Percentiles rank a stretch among this genome's conserved stretches.
These are phyloP conservation scores for Mucor mucedo DNA, from an alignment of 371 early-diverging fungal genomes.

Conservation along the genomic window DNA sequence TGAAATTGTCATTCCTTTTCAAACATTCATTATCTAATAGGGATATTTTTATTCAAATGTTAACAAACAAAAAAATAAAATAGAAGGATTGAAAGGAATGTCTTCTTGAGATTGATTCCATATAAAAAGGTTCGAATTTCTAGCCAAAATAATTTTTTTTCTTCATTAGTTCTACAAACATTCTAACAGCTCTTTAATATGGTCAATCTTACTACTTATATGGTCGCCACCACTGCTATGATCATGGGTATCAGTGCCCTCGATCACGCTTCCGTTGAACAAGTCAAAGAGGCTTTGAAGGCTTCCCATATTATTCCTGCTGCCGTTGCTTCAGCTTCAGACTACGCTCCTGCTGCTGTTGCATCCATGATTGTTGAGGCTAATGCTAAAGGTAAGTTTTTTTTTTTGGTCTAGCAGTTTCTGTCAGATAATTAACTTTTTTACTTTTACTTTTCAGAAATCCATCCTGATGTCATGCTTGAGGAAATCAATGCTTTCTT, in stretches of 20 bases:
- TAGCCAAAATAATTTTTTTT: not conserved
- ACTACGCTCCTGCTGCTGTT: not conserved
- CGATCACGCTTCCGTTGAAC: conserved; percentile 7
- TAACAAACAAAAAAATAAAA: too few species aligned
- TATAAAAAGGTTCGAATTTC: too few species aligned
- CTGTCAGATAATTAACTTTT: not conserved
- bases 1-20: too few species aligned
- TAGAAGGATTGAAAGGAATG: too few species aligned
- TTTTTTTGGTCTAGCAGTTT: not conserved
- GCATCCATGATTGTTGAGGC: not conserved
- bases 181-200: conserved; percentile 1
- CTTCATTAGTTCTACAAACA: not conserved
- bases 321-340: not conserved
- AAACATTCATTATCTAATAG: too few species aligned
- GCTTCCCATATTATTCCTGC: conserved; percentile 4
- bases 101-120: too few species aligned
- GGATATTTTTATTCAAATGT: too few species aligned
- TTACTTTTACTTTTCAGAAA: not conserved
- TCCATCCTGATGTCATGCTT: conserved; percentile 4
- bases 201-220: conserved; percentile 15
- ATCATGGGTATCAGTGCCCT: conserved; percentile 16
- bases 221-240: conserved; percentile 17
- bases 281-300: not conserved
- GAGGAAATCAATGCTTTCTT: conserved; percentile 2
- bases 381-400: not conserved